Base-by-base conservation (phyloP, 306 rosid species). In the Hippophae tibetana region DNA sequence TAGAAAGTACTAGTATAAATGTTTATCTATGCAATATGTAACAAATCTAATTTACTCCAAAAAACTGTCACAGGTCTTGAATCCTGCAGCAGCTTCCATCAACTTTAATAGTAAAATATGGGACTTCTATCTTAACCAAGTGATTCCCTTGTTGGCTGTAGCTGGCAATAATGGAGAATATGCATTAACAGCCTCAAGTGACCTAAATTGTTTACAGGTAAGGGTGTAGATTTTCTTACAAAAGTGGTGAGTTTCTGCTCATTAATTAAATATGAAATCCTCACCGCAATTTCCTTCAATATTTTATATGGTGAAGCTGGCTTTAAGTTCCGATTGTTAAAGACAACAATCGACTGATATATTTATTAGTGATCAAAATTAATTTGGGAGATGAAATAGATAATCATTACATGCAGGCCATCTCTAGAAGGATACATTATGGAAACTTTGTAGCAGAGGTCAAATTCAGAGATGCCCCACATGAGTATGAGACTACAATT, bases 401-500 rank as follows among this genome's bases (percentile, higher is more conserved):
- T 18, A 13, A 13, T 49, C 38, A 23, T 26, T 42, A 56, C 61
- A 2, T 65, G 69, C 82, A 92, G 99, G 95, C 95, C 31, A 81
- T 92, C 63, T 92, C 99, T 13, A 83, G 79, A 68, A 88, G 99
- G 64, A 79, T 92, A 62, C 99, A 92, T 48, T 88, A 84, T 52
- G 99, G 99, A 56, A 88, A 80, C 72, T 92, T 76, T 50, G 99
- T 92, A 14, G 99, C 99, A 5, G 96, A 92, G 81, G 96, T 80
- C 44, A 92, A 92, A 77, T 92, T 85, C 76, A 84, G 70, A 69
- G 84, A 79, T 41, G 68, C 95, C 47, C 89, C 99, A 13, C 66
- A 75, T n/a, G 88, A 82, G 25, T 92, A 86, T 3, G 89, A 82
- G 70, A 78, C 95, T 63, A 80, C 86, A 6, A 92, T 92, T 74